Evolutionary conservation across 2,329 filamentous ascomycete species (phyloP).

Genomic region (Paecilomyces dactylethromorphus): DNA sequence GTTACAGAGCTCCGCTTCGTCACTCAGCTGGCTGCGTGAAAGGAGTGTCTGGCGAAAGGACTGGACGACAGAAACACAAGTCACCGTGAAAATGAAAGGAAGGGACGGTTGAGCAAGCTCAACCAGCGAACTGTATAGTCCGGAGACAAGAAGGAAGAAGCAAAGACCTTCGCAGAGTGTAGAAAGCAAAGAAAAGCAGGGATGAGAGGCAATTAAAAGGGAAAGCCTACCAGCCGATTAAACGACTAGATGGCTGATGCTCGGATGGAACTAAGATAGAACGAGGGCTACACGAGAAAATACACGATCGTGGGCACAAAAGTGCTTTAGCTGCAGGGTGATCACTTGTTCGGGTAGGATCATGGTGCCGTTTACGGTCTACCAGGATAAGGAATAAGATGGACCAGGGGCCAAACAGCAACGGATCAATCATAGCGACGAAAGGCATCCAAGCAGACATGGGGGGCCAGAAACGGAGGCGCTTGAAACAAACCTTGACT

Average conservation of each 20-base stretch:
- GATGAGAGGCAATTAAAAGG: not conserved
- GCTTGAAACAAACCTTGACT: slow-evolving; percentile 1
- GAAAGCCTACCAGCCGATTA: not conserved
- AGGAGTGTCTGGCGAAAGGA: not conserved
- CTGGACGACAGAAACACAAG: slow-evolving; percentile 1
- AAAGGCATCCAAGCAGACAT: not conserved
- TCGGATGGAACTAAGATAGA: not conserved
- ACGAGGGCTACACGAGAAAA: not conserved
- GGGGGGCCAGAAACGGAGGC: not conserved
- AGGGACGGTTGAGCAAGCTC: slow-evolving; percentile 2
- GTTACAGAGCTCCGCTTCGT: not conserved
- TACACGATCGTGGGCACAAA: not conserved
- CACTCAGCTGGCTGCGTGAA: not conserved
- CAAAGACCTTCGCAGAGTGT: not conserved
- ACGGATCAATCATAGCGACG: not conserved
- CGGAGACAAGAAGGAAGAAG: not conserved
- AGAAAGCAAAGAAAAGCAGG: not conserved
- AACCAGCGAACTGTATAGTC: not conserved
- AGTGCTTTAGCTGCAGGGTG: not conserved
- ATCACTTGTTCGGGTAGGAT: not conserved
- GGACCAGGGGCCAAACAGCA: not conserved
- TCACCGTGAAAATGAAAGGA: not conserved
- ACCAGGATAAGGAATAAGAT: not conserved
- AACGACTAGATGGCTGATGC: not conserved
- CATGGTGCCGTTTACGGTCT: not conserved